Evolutionary conservation across 2,329 filamentous ascomycete species (phyloP).

Genomic region (Arthrobotrys iridis): DNA sequence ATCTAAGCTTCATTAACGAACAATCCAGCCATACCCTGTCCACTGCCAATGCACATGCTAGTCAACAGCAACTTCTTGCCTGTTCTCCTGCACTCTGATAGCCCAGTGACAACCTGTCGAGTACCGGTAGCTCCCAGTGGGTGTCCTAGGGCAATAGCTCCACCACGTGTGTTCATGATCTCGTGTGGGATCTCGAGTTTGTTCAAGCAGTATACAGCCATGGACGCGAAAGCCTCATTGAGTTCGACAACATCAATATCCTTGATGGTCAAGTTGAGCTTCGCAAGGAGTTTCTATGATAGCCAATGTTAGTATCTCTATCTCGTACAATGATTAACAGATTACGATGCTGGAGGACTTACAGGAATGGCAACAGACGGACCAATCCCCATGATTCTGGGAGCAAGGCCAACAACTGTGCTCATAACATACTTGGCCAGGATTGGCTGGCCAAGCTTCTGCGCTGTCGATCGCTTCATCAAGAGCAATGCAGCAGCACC

Average conservation of each 20-base stretch:
- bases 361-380: slow-evolving; percentile 74
- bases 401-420: slow-evolving; percentile 87
- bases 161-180: slow-evolving; percentile 84
- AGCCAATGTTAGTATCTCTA: slow-evolving; percentile 57
- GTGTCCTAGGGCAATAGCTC: slow-evolving; percentile 84
- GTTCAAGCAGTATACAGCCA: slow-evolving; percentile 92
- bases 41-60: slow-evolving; percentile 84
- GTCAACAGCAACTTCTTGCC: slow-evolving; percentile 93
- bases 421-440: slow-evolving; percentile 93
- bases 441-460: slow-evolving; percentile 87
- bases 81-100: slow-evolving; percentile 82
- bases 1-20: slow-evolving; percentile 69
- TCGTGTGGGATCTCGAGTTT: slow-evolving; percentile 74
- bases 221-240: slow-evolving; percentile 97
- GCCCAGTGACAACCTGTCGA: slow-evolving; percentile 85
- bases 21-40: slow-evolving; percentile 74
- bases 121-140: slow-evolving; percentile 81
- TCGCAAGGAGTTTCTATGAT: slow-evolving; percentile 76
- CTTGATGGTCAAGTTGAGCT: slow-evolving; percentile 79
- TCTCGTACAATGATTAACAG: slow-evolving; percentile 66
- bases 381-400: slow-evolving; percentile 96
- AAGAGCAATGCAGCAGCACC: slow-evolving; percentile 88
- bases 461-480: slow-evolving; percentile 92
- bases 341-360: slow-evolving; percentile 6
- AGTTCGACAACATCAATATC: slow-evolving; percentile 92